Percentiles rank a stretch among this genome's conserved stretches.
Conservation (phyloP, 495 filamentous ascomycete genomes). For the Neurospora sp. region DNA sequence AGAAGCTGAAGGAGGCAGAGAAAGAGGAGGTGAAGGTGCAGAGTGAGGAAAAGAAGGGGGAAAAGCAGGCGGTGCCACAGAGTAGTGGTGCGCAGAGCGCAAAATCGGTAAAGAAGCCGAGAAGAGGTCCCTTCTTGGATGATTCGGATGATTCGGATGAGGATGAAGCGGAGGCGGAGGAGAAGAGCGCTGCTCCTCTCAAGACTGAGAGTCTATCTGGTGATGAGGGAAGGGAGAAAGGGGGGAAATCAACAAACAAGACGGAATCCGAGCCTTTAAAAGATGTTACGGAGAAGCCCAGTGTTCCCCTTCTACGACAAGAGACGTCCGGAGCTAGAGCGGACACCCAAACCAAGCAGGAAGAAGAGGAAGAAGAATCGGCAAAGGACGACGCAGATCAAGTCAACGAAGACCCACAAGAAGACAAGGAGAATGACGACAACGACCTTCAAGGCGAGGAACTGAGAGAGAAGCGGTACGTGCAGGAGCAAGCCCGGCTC, state of each 20-base stretch:
- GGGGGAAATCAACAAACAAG: background rate
- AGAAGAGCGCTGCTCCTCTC: background rate
- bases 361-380: slow-evolving; percentile 28
- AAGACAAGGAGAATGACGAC: slow-evolving; percentile 8
- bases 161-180: slow-evolving; percentile 9
- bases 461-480: slow-evolving; percentile 47
- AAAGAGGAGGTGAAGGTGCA: background rate
- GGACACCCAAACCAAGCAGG: background rate
- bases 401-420: slow-evolving; percentile 35
- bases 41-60: slow-evolving; percentile 2
- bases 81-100: background rate
- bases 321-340: slow-evolving; percentile 12
- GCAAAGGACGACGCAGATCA: slow-evolving; percentile 51
- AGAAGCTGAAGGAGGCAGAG: background rate
- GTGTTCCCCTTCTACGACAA: slow-evolving; percentile 8
- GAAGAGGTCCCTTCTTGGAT: slow-evolving; percentile 21
- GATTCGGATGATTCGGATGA: slow-evolving; percentile 13
- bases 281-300: background rate
- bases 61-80: background rate
- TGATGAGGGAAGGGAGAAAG: slow-evolving; percentile 1
- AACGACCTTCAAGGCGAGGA: slow-evolving; percentile 54
- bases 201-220: background rate
- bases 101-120: slow-evolving; percentile 8
- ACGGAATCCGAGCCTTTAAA: background rate
- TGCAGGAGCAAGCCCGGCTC: slow-evolving; percentile 52